Base-by-base conservation (phyloP, 1,284 basidiomycete genomes). In the Butyriboletus appendiculatus region DNA sequence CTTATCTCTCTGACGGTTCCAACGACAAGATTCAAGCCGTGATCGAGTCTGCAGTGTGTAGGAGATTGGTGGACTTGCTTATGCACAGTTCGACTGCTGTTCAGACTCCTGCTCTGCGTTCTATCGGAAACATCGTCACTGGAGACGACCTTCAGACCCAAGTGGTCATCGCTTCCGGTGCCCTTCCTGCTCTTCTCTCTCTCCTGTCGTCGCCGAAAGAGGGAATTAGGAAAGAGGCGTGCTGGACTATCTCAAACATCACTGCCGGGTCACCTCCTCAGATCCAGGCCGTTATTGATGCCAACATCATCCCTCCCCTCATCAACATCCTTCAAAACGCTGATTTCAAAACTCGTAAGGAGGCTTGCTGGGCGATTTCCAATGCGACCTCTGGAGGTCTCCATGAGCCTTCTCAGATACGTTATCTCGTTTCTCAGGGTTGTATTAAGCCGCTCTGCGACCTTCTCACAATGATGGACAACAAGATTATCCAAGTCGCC, bases 11-110 rank as follows among this genome's bases (percentile, higher is more conserved):
- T 2, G 97, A 99, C 72, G 97, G 97, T 41, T 94, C 96, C 47
- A 98, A 98, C 72, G 97, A 99, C 76, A 99, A 99, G 81, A 99
- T 99, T 59, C 97, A 99, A 74, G 96, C 96, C 38, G 97, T 99
- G 59, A 99, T 99, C 66, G 97, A 99, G 76, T 94, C 92, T 18
- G 97, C 97, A 50, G 96, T 99, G 55, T 97, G 95, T 78, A 87
- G 97, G 73, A 88, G 97, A 66, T 86, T 99, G 59, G 97, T 99
- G 34, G 97, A 99, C 71, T 81, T 99, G 45, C 87, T 99, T 63
- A 94, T 98, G 91, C 96, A 99, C 75, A 86, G 81, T 54, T 98
- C 95, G 38, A 98, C 96, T 22, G 94, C 96, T 4, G 96, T 99
- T n/a, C 96, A 99, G 75, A 99, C 96, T 3, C 96, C 96, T 30